Evolutionary conservation across 192 early-diverging fungal species (phyloP).

Genomic region (Gaertneriomyces sp.): DNA sequence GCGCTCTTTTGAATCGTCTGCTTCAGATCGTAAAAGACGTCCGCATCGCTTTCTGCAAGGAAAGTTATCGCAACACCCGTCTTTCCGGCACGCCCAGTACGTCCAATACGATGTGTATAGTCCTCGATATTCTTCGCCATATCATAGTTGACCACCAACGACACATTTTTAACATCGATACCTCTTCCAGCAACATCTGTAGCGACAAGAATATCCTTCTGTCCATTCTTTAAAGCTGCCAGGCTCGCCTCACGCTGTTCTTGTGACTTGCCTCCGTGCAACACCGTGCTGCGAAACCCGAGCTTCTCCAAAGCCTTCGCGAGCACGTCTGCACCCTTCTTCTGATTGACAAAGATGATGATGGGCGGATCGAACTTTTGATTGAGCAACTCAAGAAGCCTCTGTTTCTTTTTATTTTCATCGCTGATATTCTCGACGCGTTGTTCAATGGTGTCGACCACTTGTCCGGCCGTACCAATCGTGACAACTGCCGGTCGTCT

Average conservation of each 20-base stretch:
- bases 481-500: constrained; percentile 88
- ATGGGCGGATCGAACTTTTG: constrained; percentile 76
- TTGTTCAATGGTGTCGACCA: constrained; percentile 95
- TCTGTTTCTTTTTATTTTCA: constrained; percentile 76
- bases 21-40: constrained; percentile 83
- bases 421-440: constrained; percentile 87
- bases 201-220: constrained; percentile 86
- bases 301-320: constrained; percentile 71
- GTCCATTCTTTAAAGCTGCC: constrained; percentile 73
- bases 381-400: constrained; percentile 72
- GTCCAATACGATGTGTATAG: constrained; percentile 98
- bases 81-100: constrained; percentile 96
- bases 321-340: constrained; percentile 84
- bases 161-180: constrained; percentile 97
- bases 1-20: constrained; percentile 71
- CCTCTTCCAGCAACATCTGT: constrained; percentile 99
- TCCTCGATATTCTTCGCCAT: constrained; percentile 99
- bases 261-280: constrained; percentile 96
- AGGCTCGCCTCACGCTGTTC: constrained; percentile 92
- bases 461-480: constrained; percentile 94
- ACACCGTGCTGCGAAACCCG: constrained; percentile 70
- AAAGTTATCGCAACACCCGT: constrained; percentile 89
- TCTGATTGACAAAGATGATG: constrained; percentile 98
- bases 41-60: constrained; percentile 72
- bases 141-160: constrained; percentile 93